These are phyloP conservation scores for Chondrus crispus DNA, from an alignment of 23 red algal species.

Conservation along the genomic window DNA sequence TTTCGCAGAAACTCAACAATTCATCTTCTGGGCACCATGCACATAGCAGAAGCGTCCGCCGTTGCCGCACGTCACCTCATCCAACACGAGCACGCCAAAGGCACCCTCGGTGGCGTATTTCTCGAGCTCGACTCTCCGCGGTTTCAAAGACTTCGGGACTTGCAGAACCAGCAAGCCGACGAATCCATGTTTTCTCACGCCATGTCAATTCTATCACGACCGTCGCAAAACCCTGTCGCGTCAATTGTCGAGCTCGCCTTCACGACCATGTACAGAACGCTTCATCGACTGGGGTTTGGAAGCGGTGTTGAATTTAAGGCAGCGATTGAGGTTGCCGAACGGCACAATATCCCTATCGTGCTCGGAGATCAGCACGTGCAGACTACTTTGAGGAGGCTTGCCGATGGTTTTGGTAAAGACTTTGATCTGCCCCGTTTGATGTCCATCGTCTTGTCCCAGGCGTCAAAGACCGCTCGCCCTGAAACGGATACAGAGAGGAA, in stretches of 20 bases:
- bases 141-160: slow-evolving; percentile 5
- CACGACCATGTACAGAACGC: slow-evolving; percentile 10
- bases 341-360: slow-evolving; percentile 9
- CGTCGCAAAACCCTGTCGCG: neutral
- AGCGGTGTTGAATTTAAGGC: slow-evolving; percentile 47
- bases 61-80: slow-evolving; percentile 28
- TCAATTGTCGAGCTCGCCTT: slow-evolving; percentile 32
- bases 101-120: slow-evolving; percentile 27
- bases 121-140: slow-evolving; percentile 32
- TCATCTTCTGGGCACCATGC: slow-evolving; percentile 50
- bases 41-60: slow-evolving; percentile 43
- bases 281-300: slow-evolving; percentile 45
- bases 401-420: slow-evolving; percentile 25
- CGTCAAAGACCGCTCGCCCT: neutral
- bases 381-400: slow-evolving; percentile 26
- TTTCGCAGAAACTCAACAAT: slow-evolving; percentile 4
- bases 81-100: slow-evolving; percentile 10
- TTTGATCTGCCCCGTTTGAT: slow-evolving; percentile 27
- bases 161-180: neutral
- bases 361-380: slow-evolving; percentile 41
- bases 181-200: slow-evolving; percentile 43
- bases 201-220: slow-evolving; percentile 15
- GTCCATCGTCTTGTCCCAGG: neutral
- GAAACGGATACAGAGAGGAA: slow-evolving; percentile 3
- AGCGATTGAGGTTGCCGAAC: slow-evolving; percentile 27